Base-by-base conservation (phyloP, 768 basidiomycete species). In the Tricholoma terreum region DNA sequence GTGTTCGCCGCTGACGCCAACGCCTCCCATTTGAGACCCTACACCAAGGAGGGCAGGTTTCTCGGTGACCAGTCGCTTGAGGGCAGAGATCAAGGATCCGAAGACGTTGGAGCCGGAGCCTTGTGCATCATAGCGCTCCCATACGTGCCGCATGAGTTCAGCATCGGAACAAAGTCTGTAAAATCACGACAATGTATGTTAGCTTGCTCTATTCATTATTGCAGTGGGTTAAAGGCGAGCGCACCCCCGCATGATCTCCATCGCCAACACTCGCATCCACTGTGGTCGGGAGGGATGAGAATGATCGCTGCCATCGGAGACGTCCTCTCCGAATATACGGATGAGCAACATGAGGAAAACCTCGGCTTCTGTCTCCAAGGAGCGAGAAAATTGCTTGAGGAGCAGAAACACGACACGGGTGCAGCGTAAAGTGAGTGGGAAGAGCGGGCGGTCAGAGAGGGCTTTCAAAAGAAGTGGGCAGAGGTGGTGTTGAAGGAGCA, bases 341-440 rank as follows among this genome's bases (percentile, higher is more conserved):
- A 90, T 87, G 19, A 90, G 75, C 30, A 89, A 74, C 73, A 83
- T 84, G 10, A 94, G 75, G 73, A 98, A 96, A 0, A 92, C 89
- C 67, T 97, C 94, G 0, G 90, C 80, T 70, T 98, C 94, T 0
- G 86, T 87, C 54, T 80, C 77, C 46, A 99, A 78, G 63, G 96
- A 88, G 35, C 78, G 73, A 1, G 88, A 87, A 71, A 97, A 98
- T 52, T 94, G 91, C 62, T 96, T 95, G 55, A 98, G 80, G 6
- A 98, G 82, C 38, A 98, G 80, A 73, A 95, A 98, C 35, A 98
- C 88, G 27, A 98, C 92, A 1, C 96, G 89, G 1, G 90, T 95
- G 58, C 93, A 90, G 54, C 97, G 88, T 4, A 99, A 81, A 0
- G 90, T 90, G 51, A 95, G 79, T 0, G 95, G 92, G 69, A 98